A percentile compares a stretch with the other conserved stretches of the same genome.
phyloP scores from a whole-genome alignment of 371 early-diverging fungal genomes.

The Nosema muscidifuracis region DNA sequence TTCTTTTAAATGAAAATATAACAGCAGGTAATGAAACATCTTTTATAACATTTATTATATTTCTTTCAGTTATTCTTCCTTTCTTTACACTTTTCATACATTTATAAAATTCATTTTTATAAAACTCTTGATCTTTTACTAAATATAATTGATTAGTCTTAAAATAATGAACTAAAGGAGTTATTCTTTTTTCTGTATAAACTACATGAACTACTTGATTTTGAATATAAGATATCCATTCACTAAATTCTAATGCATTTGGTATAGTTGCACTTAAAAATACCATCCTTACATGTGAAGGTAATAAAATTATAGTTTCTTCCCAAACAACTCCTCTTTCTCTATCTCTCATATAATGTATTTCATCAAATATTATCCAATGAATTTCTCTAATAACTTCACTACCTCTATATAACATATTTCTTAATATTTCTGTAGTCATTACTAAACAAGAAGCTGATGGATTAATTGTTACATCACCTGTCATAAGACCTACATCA shows the following conservation, averaged over 20 bases:
- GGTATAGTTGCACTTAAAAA: slow-evolving; percentile 99
- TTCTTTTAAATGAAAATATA: slow-evolving; percentile 90
- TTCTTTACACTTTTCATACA: slow-evolving; percentile 69
- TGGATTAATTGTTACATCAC: slow-evolving; percentile 96
- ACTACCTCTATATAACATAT: slow-evolving; percentile 95
- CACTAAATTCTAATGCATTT: slow-evolving; percentile 97
- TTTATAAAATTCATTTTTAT: slow-evolving; percentile 82
- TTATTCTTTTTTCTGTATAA: slow-evolving; percentile 96
- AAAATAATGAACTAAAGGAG: slow-evolving; percentile 79
- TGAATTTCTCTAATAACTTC: slow-evolving; percentile 95
- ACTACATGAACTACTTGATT: slow-evolving; percentile 94
- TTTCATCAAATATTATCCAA: slow-evolving; percentile 98
- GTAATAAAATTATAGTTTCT: slow-evolving; percentile 92
- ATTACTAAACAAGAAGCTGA: slow-evolving; percentile 91
- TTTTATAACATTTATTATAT: slow-evolving; percentile 55
- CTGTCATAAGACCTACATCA: slow-evolving; percentile 99
- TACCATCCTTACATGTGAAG: slow-evolving; percentile 73
- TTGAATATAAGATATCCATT: slow-evolving; percentile 93
- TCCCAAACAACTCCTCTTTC: slow-evolving; percentile 99
- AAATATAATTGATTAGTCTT: slow-evolving; percentile 36
- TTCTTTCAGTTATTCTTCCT: slow-evolving; percentile 65
- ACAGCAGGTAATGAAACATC: slow-evolving; percentile 73
- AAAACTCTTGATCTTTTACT: slow-evolving; percentile 68
- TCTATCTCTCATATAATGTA: slow-evolving; percentile 89
- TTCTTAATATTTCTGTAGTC: slow-evolving; percentile 98